Conservation (phyloP, 129 eudicot species). For the Escallonia rubra region DNA sequence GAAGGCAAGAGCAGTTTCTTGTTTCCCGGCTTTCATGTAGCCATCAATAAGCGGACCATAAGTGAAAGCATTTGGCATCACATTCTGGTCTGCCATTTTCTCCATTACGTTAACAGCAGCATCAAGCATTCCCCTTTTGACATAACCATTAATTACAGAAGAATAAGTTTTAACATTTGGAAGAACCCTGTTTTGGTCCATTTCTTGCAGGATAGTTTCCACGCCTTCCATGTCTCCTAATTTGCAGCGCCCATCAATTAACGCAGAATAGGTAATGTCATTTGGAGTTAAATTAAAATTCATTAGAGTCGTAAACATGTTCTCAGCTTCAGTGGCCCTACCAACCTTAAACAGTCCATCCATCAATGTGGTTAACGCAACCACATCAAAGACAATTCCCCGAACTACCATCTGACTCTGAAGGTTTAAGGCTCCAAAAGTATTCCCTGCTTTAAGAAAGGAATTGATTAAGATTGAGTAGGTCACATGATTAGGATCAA, state of each 20-base stretch:
- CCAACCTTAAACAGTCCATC: conserved; percentile 85
- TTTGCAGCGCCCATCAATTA: conserved; percentile 68
- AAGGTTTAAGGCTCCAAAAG: conserved; percentile 36
- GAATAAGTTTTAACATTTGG: conserved; percentile 80
- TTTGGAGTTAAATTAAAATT: conserved; percentile 46
- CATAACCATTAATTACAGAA: conserved; percentile 59
- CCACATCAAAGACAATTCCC: conserved; percentile 72
- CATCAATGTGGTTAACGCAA: conserved; percentile 55
- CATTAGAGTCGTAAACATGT: conserved; percentile 38
- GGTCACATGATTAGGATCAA: conserved; percentile 72
- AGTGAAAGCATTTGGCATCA: conserved; percentile 61
- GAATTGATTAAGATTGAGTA: conserved; percentile 54
- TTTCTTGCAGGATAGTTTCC: conserved; percentile 52
- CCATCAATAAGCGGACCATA: conserved; percentile 65
- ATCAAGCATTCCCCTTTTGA: conserved; percentile 52
- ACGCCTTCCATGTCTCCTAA: conserved; percentile 54
- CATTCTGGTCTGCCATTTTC: conserved; percentile 43
- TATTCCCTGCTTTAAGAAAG: conserved; percentile 35
- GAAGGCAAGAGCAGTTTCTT: conserved; percentile 44
- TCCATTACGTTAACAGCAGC: conserved; percentile 36
- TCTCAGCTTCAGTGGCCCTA: conserved; percentile 56
- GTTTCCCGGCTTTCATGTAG: conserved; percentile 62
- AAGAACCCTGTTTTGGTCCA: conserved; percentile 44
- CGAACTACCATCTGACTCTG: conserved; percentile 81
- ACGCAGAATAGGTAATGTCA: conserved; percentile 57